Percentiles rank a stretch among this genome's conserved stretches.
Evolutionary conservation across 805 yeast genomes (phyloP).

Genomic region (Saturnispora hagleri): DNA sequence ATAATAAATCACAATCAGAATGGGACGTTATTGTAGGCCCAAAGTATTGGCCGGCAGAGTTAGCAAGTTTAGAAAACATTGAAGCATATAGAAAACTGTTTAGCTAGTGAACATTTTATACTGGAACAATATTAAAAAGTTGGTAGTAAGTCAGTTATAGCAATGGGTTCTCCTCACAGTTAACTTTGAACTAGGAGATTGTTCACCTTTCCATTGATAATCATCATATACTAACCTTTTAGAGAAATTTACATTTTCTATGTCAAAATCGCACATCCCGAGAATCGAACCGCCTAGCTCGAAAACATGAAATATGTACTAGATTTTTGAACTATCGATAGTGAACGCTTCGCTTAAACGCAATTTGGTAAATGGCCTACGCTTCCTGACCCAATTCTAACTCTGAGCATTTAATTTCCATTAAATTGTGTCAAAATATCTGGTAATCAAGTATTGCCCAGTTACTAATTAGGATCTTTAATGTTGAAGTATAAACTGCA

Average conservation of each 20-base stretch:
- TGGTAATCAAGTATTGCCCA: too few species aligned
- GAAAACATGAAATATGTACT: not conserved
- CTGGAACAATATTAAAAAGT: not conserved
- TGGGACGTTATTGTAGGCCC: conserved; percentile 21
- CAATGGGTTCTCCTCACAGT: conserved; percentile 20
- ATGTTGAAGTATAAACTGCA: too few species aligned
- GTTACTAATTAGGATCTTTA: too few species aligned
- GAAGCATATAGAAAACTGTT: conserved; percentile 14
- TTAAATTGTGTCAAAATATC: too few species aligned
- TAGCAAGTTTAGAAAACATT: conserved; percentile 19
- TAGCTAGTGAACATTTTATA: not conserved
- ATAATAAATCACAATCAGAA: conserved; percentile 27
- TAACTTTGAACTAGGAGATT: conserved; percentile 18
- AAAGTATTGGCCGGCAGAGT: conserved; percentile 22
- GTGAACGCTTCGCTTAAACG: not conserved
- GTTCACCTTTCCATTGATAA: conserved; percentile 20
- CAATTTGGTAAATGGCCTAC: not conserved
- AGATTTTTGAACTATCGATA: conserved; percentile 3
- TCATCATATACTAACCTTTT: conserved; percentile 15
- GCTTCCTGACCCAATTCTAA: not conserved
- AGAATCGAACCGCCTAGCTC: conserved; percentile 8
- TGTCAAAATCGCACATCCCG: not conserved
- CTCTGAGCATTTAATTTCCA: too few species aligned
- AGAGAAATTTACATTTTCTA: not conserved
- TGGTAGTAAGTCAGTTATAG: conserved; percentile 8